Evolutionary conservation across 1,284 basidiomycete genomes (phyloP).

Genomic region (Paramarasmius palmivorus): DNA sequence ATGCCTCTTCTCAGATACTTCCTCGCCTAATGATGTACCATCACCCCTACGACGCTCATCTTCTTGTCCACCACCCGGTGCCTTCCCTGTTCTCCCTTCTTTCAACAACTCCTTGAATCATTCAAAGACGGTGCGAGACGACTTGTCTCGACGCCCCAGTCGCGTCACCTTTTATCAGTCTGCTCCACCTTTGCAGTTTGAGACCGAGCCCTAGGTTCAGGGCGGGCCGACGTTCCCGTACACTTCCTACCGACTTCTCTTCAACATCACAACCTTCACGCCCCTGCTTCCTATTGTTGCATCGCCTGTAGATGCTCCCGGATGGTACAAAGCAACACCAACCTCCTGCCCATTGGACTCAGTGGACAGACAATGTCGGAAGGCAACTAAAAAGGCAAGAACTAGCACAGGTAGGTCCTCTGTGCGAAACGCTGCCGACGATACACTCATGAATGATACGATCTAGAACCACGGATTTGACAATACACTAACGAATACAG

Average conservation of each 20-base stretch:
- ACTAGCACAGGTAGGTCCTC: not conserved
- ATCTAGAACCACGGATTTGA: not conserved
- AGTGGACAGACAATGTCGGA: slow-evolving; percentile 1
- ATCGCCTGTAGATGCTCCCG: slow-evolving; percentile 17
- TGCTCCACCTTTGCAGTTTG: not conserved
- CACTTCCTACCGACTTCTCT: slow-evolving; percentile 1
- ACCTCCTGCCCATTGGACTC: slow-evolving; percentile 5
- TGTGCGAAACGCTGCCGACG: not conserved
- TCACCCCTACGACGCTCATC: slow-evolving; percentile 32
- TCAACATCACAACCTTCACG: slow-evolving; percentile 13
- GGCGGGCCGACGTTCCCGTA: not conserved
- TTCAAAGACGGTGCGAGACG: slow-evolving; percentile 30
- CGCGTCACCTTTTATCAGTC: slow-evolving; percentile 37
- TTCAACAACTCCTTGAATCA: slow-evolving; percentile 14
- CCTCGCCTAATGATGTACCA: not conserved
- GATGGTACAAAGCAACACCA: slow-evolving; percentile 18
- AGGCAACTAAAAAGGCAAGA: not conserved
- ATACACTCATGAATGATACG: not conserved
- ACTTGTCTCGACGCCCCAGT: slow-evolving; percentile 38
- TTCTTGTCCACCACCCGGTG: slow-evolving; percentile 40
- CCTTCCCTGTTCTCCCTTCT: slow-evolving; percentile 24
- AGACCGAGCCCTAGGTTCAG: not conserved
- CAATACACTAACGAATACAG: not conserved
- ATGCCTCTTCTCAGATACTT: not conserved
- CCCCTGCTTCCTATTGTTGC: slow-evolving; percentile 14